Evolutionary conservation across 306 rosid species (phyloP).

Genomic region (Luffa aegyptiaca): DNA sequence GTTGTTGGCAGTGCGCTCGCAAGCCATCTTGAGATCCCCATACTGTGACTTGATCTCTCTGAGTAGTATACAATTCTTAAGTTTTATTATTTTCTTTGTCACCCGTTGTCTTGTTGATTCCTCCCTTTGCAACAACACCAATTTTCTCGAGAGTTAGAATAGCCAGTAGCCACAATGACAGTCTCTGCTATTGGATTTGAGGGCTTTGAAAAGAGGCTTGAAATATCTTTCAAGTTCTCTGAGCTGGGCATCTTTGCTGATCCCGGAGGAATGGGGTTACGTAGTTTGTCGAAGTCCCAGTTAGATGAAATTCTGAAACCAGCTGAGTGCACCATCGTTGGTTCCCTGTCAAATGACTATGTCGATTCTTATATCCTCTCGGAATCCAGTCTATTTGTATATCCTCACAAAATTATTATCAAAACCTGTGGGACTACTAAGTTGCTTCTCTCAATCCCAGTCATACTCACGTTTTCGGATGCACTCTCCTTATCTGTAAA

Average conservation of each 20-base stretch:
- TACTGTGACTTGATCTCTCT: constrained; percentile 6
- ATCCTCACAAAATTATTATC: constrained; percentile 51
- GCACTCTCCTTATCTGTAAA: constrained; percentile 26
- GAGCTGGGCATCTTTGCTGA: constrained; percentile 30
- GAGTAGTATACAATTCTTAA: constrained; percentile 14
- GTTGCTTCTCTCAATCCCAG: constrained; percentile 47
- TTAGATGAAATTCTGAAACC: constrained; percentile 44
- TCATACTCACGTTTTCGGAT: constrained; percentile 39
- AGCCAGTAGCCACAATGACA: constrained; percentile 22
- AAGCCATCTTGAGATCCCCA: constrained; percentile 63
- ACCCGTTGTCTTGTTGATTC: constrained; percentile 28
- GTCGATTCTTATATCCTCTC: constrained; percentile 67
- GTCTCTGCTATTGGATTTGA: constrained; percentile 64
- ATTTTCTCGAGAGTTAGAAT: constrained; percentile 6
- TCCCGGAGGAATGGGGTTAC: constrained; percentile 54
- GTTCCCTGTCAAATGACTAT: constrained; percentile 35
- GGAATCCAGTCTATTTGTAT: constrained; percentile 53
- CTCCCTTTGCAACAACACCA: constrained; percentile 15
- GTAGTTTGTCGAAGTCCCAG: constrained; percentile 42
- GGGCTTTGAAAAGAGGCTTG: constrained; percentile 65
- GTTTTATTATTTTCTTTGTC: constrained; percentile 26
- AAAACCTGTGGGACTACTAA: constrained; percentile 72
- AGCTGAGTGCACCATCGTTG: constrained; percentile 65
- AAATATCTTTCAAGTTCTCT: constrained; percentile 38
- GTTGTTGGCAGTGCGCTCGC: constrained; percentile 64